Conservation (phyloP, 2,329 filamentous ascomycete genomes). For the Claviceps sorghi region DNA sequence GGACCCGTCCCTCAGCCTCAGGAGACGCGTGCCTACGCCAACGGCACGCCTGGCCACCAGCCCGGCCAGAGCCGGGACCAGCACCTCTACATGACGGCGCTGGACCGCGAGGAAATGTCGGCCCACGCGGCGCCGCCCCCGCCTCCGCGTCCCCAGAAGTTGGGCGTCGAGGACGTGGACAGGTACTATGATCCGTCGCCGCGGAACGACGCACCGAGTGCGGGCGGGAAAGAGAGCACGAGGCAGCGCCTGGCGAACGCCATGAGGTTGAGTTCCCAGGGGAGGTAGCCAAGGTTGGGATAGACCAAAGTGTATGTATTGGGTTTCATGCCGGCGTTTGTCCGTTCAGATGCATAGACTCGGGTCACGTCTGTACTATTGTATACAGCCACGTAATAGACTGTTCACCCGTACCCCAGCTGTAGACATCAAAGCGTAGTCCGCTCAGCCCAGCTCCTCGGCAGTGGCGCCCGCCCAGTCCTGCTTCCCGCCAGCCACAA, state of each 20-base stretch:
- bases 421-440: too few species aligned
- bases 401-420: too few species aligned
- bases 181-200: slow-evolving; percentile 17
- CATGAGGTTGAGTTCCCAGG: slow-evolving; percentile 15
- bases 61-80: slow-evolving; percentile 6
- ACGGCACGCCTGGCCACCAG: slow-evolving; percentile 11
- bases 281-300: background rate
- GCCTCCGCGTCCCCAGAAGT: slow-evolving; percentile 23
- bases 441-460: too few species aligned
- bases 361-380: too few species aligned
- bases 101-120: slow-evolving; percentile 16
- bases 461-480: too few species aligned
- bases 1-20: slow-evolving; percentile 6
- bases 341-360: too few species aligned
- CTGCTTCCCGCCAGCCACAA: too few species aligned
- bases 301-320: too few species aligned
- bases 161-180: slow-evolving; percentile 21
- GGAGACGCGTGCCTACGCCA: slow-evolving; percentile 10
- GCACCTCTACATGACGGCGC: slow-evolving; percentile 7
- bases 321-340: too few species aligned
- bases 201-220: slow-evolving; percentile 7
- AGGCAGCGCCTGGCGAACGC: slow-evolving; percentile 19
- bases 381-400: too few species aligned
- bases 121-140: slow-evolving; percentile 19
- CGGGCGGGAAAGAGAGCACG: slow-evolving; percentile 15